These are phyloP conservation scores for Oryza coarctata DNA, from an alignment of 176 grass and related monocot genomes.

Conservation along the genomic window DNA sequence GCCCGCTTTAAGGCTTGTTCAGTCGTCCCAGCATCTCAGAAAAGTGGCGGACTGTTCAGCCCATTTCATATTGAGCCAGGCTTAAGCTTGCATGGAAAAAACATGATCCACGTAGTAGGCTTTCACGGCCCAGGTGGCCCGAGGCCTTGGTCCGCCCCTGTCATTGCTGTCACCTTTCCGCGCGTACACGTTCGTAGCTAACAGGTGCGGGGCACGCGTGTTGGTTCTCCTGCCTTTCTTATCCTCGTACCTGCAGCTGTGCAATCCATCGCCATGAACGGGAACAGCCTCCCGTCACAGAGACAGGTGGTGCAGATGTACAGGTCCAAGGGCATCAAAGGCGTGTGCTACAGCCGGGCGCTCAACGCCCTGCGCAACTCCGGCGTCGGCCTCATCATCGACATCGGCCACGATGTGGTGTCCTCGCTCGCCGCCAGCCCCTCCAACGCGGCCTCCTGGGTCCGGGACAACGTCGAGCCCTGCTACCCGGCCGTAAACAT, in stretches of 20 bases:
- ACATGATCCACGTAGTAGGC: too few relatives aligned
- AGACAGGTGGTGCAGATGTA: slow-evolving; percentile 44
- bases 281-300: slow-evolving; percentile 37
- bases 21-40: too few relatives aligned
- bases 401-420: slow-evolving; percentile 28
- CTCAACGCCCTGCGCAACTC: slow-evolving; percentile 44
- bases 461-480: slow-evolving; percentile 43
- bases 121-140: too few relatives aligned
- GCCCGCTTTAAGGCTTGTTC: too few relatives aligned
- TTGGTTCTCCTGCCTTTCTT: too few relatives aligned
- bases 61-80: too few relatives aligned
- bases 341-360: slow-evolving; percentile 40
- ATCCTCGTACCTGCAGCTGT: slow-evolving; percentile 22
- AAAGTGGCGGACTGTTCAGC: too few relatives aligned
- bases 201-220: too few relatives aligned
- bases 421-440: slow-evolving; percentile 13
- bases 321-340: slow-evolving; percentile 18
- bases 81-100: too few relatives aligned
- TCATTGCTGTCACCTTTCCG: too few relatives aligned
- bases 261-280: slow-evolving; percentile 52
- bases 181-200: too few relatives aligned
- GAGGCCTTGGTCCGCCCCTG: too few relatives aligned
- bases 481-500: slow-evolving; percentile 30
- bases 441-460: slow-evolving; percentile 36
- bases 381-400: slow-evolving; percentile 45